Percentiles rank a stretch among this genome's conserved stretches.
phyloP scores from a whole-genome alignment of 768 basidiomycete species.

The Tricholoma hemisulphureum region DNA sequence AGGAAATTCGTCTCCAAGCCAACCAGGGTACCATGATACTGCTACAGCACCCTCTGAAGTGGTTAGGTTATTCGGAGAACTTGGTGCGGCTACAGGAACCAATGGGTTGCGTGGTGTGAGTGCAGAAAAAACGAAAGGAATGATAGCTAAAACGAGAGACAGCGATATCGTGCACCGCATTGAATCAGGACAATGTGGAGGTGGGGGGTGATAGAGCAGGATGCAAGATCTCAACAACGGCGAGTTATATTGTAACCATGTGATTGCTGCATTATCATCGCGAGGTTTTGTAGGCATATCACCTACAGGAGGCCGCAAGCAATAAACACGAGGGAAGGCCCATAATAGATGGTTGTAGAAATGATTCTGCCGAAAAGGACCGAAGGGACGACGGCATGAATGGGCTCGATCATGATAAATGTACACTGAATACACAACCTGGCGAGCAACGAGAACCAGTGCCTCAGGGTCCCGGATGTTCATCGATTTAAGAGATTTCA shows the following conservation, averaged over 20 bases:
- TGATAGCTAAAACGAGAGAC: constrained; percentile 23
- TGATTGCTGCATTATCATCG: background rate
- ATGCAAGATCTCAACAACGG: background rate
- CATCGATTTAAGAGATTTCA: no score
- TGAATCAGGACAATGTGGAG: constrained; percentile 1
- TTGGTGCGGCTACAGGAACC: constrained; percentile 12
- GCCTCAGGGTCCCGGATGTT: no score
- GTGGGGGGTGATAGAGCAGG: background rate
- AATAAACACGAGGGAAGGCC: no score
- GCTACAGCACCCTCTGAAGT: constrained; percentile 38
- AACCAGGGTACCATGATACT: constrained; percentile 57
- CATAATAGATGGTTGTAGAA: no score
- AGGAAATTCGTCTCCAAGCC: constrained; percentile 41
- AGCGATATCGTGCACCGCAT: constrained; percentile 8
- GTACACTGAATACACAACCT: no score
- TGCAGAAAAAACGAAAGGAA: constrained; percentile 25
- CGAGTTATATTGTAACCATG: background rate
- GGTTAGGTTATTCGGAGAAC: constrained; percentile 1
- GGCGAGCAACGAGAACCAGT: no score
- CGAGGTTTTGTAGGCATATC: background rate
- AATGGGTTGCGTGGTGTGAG: constrained; percentile 34
- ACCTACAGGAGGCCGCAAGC: background rate
- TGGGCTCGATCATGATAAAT: no score
- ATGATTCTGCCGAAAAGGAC: no score
- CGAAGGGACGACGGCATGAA: no score